Conservation (phyloP, 2,329 filamentous ascomycete genomes). For the Hypoxylon sp. region DNA sequence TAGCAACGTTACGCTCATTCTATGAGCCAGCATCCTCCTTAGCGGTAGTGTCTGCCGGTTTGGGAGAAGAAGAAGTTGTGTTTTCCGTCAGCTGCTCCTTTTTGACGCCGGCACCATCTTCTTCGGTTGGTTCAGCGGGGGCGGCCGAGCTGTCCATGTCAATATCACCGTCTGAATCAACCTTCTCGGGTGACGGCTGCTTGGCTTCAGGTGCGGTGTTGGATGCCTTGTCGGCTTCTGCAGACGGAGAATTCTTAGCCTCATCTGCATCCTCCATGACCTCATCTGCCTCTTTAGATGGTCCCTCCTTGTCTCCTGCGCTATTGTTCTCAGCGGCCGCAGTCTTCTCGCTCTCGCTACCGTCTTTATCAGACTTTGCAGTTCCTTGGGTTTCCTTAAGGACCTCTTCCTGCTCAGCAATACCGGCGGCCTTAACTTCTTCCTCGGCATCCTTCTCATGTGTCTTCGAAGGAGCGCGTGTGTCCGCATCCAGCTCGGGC, state of each 20-base stretch:
- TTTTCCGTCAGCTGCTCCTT: conserved; percentile 38
- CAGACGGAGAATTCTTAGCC: conserved; percentile 37
- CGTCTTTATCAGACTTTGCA: conserved; percentile 56
- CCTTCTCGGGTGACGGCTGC: conserved; percentile 50
- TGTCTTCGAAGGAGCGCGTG: conserved; percentile 50
- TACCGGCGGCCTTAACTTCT: conserved; percentile 41
- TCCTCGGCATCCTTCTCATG: conserved; percentile 46
- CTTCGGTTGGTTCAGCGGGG: conserved; percentile 55
- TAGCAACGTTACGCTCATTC: neutral
- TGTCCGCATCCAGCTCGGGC: conserved; percentile 53
- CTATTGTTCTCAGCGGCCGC: conserved; percentile 25
- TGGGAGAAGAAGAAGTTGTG: conserved; percentile 8
- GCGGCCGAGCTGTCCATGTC: conserved; percentile 63
- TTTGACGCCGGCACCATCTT: conserved; percentile 52
- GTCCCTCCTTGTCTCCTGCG: conserved; percentile 35
- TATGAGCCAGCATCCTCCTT: conserved; percentile 41
- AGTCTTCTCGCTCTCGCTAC: conserved; percentile 40
- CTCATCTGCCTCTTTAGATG: conserved; percentile 47
- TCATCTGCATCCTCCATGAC: conserved; percentile 49
- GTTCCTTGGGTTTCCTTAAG: conserved; percentile 44
- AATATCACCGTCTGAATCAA: conserved; percentile 67
- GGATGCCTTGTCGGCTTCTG: conserved; percentile 44
- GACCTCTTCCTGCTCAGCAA: conserved; percentile 48
- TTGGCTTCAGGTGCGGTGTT: conserved; percentile 47
- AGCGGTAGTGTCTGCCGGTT: conserved; percentile 25